Base-by-base conservation (phyloP, 2,329 filamentous ascomycete species). In the Penicillium sp. region DNA sequence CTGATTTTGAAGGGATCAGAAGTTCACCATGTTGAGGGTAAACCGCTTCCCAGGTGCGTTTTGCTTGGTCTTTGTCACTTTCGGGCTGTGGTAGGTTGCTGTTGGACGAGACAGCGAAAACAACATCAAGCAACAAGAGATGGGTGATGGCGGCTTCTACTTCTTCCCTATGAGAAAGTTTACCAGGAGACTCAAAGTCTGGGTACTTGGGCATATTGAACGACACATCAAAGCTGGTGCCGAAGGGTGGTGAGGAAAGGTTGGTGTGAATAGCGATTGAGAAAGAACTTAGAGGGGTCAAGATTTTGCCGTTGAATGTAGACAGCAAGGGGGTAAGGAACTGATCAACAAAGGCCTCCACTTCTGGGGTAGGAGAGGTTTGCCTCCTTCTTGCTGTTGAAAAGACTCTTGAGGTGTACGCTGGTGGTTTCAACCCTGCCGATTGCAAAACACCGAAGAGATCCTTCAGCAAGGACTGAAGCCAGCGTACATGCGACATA, bases 291-390 rank as follows among this genome's bases (percentile, higher is more conserved):
- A 63, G 60, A n/a, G 68, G 61, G 2, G 69, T 71, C 38, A 67
- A 54, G 40, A 83, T 67, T 2, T 67, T 66, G 10, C 76, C 70
- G 1, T 69, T 71, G 37, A 78, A 73, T 4, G 73, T 74, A 1
- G 77, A 77, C 61, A 81, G 77, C 2, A 81, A 69, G 9, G 75
- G 74, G 5, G 70, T 67, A 9, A 78, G 70, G 54, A 83, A 76
- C 2, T 72, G 66, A 38, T 72, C 69, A 3, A 82, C 66, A 1
- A 80, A 71, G 2, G 68, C 61, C 62, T 83, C 81, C 21, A 76
- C 70, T 27, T 60, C 64, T 6, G 68, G 52, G 4, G 63, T 25
- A 15, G 53, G 46, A 6, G 13, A 31, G 33, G 54, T 38, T 23
- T 21, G 61, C 21, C 19, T 56, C 23, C 65, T 61, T 9, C 17